These are phyloP conservation scores for Zelonia costaricensis DNA, from an alignment of 208 protist genomes.

Conservation along the genomic window DNA sequence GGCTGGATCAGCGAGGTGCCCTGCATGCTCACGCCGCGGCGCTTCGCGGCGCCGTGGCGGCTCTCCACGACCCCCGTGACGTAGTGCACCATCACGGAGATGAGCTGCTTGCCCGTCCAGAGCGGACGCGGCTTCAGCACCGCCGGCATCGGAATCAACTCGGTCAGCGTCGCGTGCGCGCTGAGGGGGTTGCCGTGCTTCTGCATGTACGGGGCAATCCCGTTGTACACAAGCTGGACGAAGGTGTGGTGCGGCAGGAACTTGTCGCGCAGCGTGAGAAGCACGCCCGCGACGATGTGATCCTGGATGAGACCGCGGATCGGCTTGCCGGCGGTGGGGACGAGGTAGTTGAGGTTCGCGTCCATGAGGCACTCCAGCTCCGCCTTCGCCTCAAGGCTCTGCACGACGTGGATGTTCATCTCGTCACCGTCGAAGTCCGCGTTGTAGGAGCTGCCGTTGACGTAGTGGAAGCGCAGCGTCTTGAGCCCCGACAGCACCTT, in stretches of 20 bases:
- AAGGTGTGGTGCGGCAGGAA: slow-evolving; percentile 95
- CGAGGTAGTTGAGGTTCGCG: slow-evolving; percentile 97
- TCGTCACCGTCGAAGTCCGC: slow-evolving; percentile 99
- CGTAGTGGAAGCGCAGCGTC: slow-evolving; percentile 99
- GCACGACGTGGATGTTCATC: slow-evolving; percentile 99
- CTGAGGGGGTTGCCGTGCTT: slow-evolving; percentile 42
- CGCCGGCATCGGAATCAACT: slow-evolving; percentile 88
- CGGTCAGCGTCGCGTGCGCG: slow-evolving; percentile 50
- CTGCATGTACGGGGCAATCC: slow-evolving; percentile 81
- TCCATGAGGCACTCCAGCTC: slow-evolving; percentile 96
- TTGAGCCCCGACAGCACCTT: slow-evolving; percentile 94
- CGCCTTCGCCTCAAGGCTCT: slow-evolving; percentile 93
- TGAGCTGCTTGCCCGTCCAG: slow-evolving; percentile 99
- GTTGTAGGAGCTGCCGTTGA: slow-evolving; percentile 99
- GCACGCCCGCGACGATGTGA: slow-evolving; percentile 97
- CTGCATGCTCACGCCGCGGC: slow-evolving; percentile 80
- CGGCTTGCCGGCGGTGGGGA: slow-evolving; percentile 96
- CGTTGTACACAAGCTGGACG: slow-evolving; percentile 94
- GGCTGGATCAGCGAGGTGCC: slow-evolving; percentile 83
- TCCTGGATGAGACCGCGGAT: slow-evolving; percentile 99
- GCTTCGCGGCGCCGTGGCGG: slow-evolving; percentile 8
- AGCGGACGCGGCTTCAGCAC: slow-evolving; percentile 94
- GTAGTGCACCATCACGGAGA: slow-evolving; percentile 86
- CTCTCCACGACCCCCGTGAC: slow-evolving; percentile 58
- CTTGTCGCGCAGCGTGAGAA: slow-evolving; percentile 96